These are phyloP conservation scores for Blastobotrys persicus DNA, from an alignment of 1,139 yeast genomes.

Conservation along the genomic window DNA sequence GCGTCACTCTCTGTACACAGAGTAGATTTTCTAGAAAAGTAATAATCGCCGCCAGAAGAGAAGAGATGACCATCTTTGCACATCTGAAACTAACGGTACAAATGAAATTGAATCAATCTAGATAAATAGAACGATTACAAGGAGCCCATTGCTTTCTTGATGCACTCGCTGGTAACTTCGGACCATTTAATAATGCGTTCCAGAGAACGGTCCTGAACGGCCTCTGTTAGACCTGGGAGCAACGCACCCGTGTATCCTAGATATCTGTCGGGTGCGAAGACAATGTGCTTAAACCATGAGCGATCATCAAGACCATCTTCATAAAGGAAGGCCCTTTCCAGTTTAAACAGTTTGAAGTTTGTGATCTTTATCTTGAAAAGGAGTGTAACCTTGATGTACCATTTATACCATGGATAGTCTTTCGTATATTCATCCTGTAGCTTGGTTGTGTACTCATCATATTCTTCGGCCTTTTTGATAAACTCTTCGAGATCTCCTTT, in stretches of 20 bases:
- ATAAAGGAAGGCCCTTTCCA: constrained; percentile 65
- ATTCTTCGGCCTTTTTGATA: constrained; percentile 24
- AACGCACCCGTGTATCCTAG: constrained; percentile 86
- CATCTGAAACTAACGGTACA: background rate
- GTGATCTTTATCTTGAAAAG: constrained; percentile 34
- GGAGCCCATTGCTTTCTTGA: background rate
- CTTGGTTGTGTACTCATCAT: constrained; percentile 32
- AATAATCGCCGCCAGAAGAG: too few relatives aligned
- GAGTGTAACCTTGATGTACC: constrained; percentile 32
- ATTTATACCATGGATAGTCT: constrained; percentile 37
- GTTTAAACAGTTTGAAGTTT: constrained; percentile 35
- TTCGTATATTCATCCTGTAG: constrained; percentile 31
- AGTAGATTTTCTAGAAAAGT: too few relatives aligned
- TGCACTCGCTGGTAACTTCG: constrained; percentile 40
- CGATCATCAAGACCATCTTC: constrained; percentile 63
- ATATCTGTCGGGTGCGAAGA: constrained; percentile 78
- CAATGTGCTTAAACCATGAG: constrained; percentile 83
- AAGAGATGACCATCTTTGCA: too few relatives aligned
- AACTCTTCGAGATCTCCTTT: constrained; percentile 29
- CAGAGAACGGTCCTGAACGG: constrained; percentile 65
- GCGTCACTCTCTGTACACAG: too few relatives aligned
- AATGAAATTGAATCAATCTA: constrained; percentile 12
- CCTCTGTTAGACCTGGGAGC: constrained; percentile 77
- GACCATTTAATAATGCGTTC: constrained; percentile 58
- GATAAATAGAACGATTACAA: background rate